phyloP scores from a whole-genome alignment of 1,139 yeast species.

The Suhomyces terraborum region DNA sequence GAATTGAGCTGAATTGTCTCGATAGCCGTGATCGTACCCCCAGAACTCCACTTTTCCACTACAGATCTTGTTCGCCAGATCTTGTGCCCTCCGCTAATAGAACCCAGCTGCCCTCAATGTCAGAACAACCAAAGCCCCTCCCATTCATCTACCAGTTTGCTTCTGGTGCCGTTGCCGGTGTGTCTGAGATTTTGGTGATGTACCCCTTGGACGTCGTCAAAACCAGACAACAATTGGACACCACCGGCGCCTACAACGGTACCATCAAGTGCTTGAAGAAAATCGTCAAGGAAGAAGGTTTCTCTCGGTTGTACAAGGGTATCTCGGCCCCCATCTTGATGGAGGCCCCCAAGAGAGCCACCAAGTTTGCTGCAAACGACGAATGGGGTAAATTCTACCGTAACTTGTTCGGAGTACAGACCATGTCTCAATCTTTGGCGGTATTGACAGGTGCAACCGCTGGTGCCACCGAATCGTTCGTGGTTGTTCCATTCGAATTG shows the following conservation, averaged over 20 bases:
- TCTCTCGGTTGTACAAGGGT: slow-evolving; percentile 82
- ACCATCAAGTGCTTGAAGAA: slow-evolving; percentile 81
- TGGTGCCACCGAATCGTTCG: slow-evolving; percentile 95
- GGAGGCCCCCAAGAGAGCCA: slow-evolving; percentile 99
- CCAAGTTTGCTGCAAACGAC: slow-evolving; percentile 97
- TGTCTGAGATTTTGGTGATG: slow-evolving; percentile 95
- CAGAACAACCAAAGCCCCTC: slow-evolving; percentile 44
- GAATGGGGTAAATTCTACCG: slow-evolving; percentile 92
- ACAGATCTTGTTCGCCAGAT: too few relatives aligned
- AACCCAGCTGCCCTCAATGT: slow-evolving; percentile 21
- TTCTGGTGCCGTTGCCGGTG: slow-evolving; percentile 97
- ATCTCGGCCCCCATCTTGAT: slow-evolving; percentile 93
- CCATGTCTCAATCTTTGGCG: slow-evolving; percentile 81
- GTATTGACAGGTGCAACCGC: slow-evolving; percentile 96
- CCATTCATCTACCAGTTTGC: slow-evolving; percentile 90
- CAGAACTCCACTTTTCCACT: too few relatives aligned
- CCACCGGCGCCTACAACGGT: slow-evolving; percentile 71
- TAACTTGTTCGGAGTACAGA: slow-evolving; percentile 63
- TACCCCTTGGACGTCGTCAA: slow-evolving; percentile 97
- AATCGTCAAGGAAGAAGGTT: slow-evolving; percentile 85
- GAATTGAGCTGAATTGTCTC: neutral
- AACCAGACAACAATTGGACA: slow-evolving; percentile 91
- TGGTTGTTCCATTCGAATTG: slow-evolving; percentile 95
- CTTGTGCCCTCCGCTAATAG: too few relatives aligned
- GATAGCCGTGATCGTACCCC: too few relatives aligned